Conservation (phyloP, 441 rosid genomes). For the Euphorbia celastroides region DNA sequence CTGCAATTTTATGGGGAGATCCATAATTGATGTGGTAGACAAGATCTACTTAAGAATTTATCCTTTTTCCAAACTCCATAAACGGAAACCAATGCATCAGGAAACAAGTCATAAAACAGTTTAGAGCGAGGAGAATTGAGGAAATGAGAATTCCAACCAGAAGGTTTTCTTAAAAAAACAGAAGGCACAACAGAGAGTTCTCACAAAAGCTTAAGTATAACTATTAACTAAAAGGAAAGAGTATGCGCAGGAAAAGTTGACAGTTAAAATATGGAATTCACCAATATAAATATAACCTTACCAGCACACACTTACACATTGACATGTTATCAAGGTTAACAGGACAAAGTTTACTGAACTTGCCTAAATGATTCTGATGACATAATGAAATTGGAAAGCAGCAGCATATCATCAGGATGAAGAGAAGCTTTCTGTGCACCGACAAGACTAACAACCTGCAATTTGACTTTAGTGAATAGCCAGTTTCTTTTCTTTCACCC, state of each 20-base stretch:
- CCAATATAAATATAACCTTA: not conserved
- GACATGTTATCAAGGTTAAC: not conserved
- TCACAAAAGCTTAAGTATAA: not conserved
- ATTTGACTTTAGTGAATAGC: slow-evolving; percentile 18
- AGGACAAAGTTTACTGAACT: slow-evolving; percentile 24
- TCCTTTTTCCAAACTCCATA: not conserved
- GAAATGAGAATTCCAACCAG: not conserved
- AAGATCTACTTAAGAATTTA: not conserved
- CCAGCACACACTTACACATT: not conserved
- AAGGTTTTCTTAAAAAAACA: no score
- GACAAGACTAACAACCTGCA: slow-evolving; percentile 87
- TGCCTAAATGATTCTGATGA: slow-evolving; percentile 94
- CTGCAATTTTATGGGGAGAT: not conserved
- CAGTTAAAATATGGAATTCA: not conserved
- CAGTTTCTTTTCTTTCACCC: not conserved
- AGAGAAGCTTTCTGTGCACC: slow-evolving; percentile 98
- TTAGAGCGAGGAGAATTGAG: not conserved
- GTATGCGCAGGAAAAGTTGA: not conserved
- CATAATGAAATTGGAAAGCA: slow-evolving; percentile 85
- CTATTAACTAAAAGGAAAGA: not conserved
- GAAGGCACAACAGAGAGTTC: not conserved
- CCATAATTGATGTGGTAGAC: not conserved
- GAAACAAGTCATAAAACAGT: not conserved
- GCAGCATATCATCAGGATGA: slow-evolving; percentile 91
- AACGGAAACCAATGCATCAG: not conserved